Conservation (phyloP, 352 stramenopile species). For the Lagenidium giganteum region DNA sequence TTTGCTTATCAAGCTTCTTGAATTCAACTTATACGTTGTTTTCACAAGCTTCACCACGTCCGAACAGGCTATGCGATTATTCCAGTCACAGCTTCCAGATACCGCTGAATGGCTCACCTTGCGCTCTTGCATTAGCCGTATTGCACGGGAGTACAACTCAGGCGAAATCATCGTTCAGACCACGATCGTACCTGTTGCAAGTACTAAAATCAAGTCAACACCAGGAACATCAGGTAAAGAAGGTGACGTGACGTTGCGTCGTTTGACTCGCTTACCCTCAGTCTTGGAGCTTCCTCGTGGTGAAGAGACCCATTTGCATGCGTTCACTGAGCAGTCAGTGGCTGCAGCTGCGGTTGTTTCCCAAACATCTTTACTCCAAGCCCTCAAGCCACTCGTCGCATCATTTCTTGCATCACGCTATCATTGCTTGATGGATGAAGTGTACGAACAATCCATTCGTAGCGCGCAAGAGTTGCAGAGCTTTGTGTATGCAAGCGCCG, state of each 20-base stretch:
- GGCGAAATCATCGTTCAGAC: constrained; percentile 14
- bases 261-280: constrained; percentile 35
- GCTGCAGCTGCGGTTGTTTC: constrained; percentile 58
- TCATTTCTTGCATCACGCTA: constrained; percentile 62
- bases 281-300: constrained; percentile 46
- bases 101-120: constrained; percentile 4
- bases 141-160: constrained; percentile 6
- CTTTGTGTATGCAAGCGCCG: constrained; percentile 61
- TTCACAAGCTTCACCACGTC: constrained; percentile 60
- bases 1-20: constrained; percentile 69
- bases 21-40: constrained; percentile 76
- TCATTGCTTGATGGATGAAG: constrained; percentile 63
- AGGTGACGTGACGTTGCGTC: constrained; percentile 36
- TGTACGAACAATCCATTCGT: constrained; percentile 49
- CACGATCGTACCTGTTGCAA: constrained; percentile 12
- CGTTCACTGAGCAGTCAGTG: constrained; percentile 54
- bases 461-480: constrained; percentile 42
- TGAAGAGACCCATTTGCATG: constrained; percentile 52
- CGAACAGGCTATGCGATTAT: constrained; percentile 41
- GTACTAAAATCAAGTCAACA: constrained; percentile 10
- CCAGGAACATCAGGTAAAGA: constrained; percentile 10
- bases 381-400: constrained; percentile 58
- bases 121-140: constrained; percentile 2
- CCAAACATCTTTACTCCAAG: constrained; percentile 55
- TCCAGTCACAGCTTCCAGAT: constrained; percentile 22